A percentile compares a stretch with the other conserved stretches of the same genome.
Evolutionary conservation across 179 eudicot species (phyloP).

Genomic region (Nepenthes alata): DNA sequence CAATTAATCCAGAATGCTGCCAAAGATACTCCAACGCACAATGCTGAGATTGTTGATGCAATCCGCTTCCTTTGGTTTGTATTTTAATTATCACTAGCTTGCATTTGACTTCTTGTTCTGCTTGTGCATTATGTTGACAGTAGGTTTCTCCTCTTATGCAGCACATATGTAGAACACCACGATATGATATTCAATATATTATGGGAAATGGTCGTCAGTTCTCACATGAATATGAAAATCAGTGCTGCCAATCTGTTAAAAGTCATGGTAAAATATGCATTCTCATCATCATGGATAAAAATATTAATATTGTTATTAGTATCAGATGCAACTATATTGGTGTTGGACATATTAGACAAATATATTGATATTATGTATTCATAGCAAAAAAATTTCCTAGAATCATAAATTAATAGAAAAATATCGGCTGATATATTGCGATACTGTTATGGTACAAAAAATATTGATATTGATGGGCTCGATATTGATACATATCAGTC

Average conservation of each 20-base stretch:
- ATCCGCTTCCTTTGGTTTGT: constrained; percentile 93
- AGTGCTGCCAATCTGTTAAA: constrained; percentile 76
- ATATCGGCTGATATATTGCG: too few species aligned
- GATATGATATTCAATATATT: constrained; percentile 69
- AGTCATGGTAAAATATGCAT: constrained; percentile 52
- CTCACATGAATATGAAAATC: constrained; percentile 61
- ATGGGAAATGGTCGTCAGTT: constrained; percentile 98
- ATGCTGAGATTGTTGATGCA: constrained; percentile 59
- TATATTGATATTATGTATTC: too few species aligned
- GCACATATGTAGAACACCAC: constrained; percentile 81
- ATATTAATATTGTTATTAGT: too few species aligned
- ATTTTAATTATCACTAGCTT: background rate
- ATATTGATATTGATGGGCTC: too few species aligned
- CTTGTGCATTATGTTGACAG: constrained; percentile 12
- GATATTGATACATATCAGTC: too few species aligned
- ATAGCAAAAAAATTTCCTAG: too few species aligned
- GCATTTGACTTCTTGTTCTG: constrained; percentile 8
- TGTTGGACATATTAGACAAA: too few species aligned
- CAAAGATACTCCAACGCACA: constrained; percentile 40
- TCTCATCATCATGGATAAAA: background rate
- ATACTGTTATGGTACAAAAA: too few species aligned
- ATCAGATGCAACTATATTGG: too few species aligned
- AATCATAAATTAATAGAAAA: too few species aligned
- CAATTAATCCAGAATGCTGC: constrained; percentile 46
- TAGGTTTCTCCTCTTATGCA: constrained; percentile 22